Evolutionary conservation across 2,329 filamentous ascomycete species (phyloP).

Genomic region (Biscogniauxia sp.): DNA sequence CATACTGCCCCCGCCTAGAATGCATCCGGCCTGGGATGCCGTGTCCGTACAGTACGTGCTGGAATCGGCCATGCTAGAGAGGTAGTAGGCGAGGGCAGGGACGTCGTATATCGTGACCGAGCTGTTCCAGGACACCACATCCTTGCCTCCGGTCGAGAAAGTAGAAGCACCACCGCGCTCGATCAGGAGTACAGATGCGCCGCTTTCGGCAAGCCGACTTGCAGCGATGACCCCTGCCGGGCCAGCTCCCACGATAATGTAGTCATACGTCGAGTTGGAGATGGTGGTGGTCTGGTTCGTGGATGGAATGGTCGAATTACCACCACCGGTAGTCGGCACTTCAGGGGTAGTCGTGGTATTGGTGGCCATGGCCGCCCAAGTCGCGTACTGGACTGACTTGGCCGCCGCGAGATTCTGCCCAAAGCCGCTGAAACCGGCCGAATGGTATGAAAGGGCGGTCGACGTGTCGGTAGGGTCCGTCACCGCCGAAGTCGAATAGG

Average conservation of each 20-base stretch:
- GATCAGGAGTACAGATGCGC: conserved; percentile 36
- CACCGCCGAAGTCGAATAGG: conserved; percentile 35
- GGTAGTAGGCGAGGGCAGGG: conserved; percentile 27
- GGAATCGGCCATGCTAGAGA: conserved; percentile 20
- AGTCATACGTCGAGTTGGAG: conserved; percentile 38
- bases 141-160: conserved; percentile 30
- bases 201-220: conserved; percentile 36
- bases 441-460: conserved; percentile 39
- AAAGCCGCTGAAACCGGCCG: conserved; percentile 38
- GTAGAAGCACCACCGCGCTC: conserved; percentile 38
- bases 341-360: conserved; percentile 6
- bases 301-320: conserved; percentile 15
- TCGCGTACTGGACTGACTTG: conserved; percentile 33
- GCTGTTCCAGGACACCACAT: conserved; percentile 33
- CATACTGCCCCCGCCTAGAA: conserved; percentile 36
- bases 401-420: conserved; percentile 32
- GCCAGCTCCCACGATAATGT: conserved; percentile 39
- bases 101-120: conserved; percentile 32
- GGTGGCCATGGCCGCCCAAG: conserved; percentile 24
- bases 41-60: conserved; percentile 36
- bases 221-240: conserved; percentile 36
- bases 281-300: conserved; percentile 25
- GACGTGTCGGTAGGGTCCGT: conserved; percentile 31
- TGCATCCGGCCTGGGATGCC: conserved; percentile 34
- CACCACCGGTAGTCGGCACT: conserved; percentile 5